Evolutionary conservation across 495 filamentous ascomycete genomes (phyloP).

Genomic region (Xeromyces bisporus): DNA sequence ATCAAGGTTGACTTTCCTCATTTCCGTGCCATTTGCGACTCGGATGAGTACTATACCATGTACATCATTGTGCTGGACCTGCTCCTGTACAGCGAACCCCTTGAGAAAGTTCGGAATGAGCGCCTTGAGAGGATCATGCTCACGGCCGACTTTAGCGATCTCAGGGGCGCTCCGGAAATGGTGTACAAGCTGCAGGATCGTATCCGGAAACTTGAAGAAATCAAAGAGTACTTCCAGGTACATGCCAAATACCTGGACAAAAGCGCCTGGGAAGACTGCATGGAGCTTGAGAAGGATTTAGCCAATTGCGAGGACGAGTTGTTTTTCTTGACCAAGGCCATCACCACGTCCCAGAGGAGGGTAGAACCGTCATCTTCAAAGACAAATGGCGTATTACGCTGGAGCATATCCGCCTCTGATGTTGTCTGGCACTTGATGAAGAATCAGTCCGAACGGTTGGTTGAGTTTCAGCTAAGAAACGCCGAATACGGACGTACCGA

Average conservation of each 20-base stretch:
- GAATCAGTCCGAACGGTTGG: constrained; percentile 70
- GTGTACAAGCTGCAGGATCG: constrained; percentile 78
- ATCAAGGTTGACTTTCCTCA: constrained; percentile 94
- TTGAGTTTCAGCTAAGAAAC: constrained; percentile 80
- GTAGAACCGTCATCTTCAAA: constrained; percentile 46
- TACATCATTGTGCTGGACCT: constrained; percentile 95
- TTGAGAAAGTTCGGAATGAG: constrained; percentile 89
- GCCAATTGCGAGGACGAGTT: constrained; percentile 85
- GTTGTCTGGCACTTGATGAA: constrained; percentile 94
- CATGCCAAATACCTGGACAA: constrained; percentile 77
- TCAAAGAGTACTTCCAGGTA: constrained; percentile 90
- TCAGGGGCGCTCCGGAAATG: constrained; percentile 86
- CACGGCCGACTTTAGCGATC: constrained; percentile 97
- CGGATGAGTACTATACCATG: constrained; percentile 87
- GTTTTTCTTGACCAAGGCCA: constrained; percentile 99
- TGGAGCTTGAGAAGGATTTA: constrained; percentile 74
- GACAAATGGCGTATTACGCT: constrained; percentile 63
- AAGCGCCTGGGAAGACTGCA: constrained; percentile 77
- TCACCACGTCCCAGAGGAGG: constrained; percentile 86
- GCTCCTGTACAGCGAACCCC: constrained; percentile 82
- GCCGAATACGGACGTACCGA: constrained; percentile 87
- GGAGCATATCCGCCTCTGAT: constrained; percentile 78
- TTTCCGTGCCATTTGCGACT: constrained; percentile 84
- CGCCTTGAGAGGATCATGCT: constrained; percentile 96
- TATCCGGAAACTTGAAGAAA: constrained; percentile 87